These are phyloP conservation scores for Suillus luteus DNA, from an alignment of 768 basidiomycete species.

Conservation along the genomic window DNA sequence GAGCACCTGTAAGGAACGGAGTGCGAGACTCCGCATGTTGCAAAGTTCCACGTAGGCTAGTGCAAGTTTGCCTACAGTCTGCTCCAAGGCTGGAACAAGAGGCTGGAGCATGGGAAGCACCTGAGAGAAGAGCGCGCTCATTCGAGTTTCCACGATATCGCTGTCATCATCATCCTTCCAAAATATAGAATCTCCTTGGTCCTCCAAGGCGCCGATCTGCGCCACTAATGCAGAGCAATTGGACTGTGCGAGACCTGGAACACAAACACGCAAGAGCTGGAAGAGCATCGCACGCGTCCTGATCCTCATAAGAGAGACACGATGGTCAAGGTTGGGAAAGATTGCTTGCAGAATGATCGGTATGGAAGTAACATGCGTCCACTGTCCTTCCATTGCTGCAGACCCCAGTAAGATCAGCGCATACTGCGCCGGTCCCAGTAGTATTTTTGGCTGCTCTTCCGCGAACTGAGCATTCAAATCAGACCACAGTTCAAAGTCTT, in stretches of 20 bases:
- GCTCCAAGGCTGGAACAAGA: constrained; percentile 65
- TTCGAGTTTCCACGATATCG: constrained; percentile 59
- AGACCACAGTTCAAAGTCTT: constrained; percentile 76
- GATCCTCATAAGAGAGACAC: constrained; percentile 64
- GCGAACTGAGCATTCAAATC: constrained; percentile 78
- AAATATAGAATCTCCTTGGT: constrained; percentile 54
- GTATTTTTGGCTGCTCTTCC: constrained; percentile 62
- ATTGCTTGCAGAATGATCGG: constrained; percentile 77
- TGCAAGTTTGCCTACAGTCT: constrained; percentile 79
- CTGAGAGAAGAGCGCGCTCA: constrained; percentile 66
- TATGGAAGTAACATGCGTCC: constrained; percentile 71
- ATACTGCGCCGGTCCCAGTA: constrained; percentile 83
- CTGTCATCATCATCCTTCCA: constrained; percentile 75
- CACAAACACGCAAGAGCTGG: constrained; percentile 81
- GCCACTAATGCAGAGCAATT: constrained; percentile 61
- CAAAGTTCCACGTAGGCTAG: constrained; percentile 86
- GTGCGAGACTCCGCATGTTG: constrained; percentile 82
- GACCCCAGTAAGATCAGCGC: constrained; percentile 85
- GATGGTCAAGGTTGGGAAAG: constrained; percentile 83
- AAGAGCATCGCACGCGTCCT: constrained; percentile 81
- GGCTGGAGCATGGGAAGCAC: constrained; percentile 70
- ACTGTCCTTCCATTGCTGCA: constrained; percentile 71
- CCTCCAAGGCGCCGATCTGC: constrained; percentile 55
- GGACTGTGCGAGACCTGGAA: constrained; percentile 75
- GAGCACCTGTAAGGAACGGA: constrained; percentile 89